Percentiles rank a stretch among this genome's conserved stretches.
Evolutionary conservation across 208 protist genomes (phyloP).

Genomic region (Blechomonas ayalai): DNA sequence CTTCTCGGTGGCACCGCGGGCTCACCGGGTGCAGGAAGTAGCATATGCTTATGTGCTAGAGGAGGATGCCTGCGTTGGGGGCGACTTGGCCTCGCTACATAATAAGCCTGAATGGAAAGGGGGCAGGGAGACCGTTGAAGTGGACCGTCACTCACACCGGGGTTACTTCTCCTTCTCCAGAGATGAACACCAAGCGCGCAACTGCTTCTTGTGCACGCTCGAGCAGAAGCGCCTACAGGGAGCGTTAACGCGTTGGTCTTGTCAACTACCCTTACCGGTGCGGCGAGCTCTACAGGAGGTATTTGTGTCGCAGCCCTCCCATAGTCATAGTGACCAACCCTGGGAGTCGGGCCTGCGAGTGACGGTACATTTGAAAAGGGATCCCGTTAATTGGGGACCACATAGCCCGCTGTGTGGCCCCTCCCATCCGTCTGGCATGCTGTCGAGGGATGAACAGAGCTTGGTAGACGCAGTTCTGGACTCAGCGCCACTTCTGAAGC

Average conservation of each 20-base stretch:
- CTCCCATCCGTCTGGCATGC: constrained; percentile 35
- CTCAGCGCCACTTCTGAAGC: constrained; percentile 35
- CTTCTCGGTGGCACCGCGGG: constrained; percentile 17
- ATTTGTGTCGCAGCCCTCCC: constrained; percentile 42
- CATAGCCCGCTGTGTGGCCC: constrained; percentile 58
- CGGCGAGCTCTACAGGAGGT: constrained; percentile 28
- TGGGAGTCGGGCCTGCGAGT: constrained; percentile 30
- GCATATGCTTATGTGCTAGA: constrained; percentile 25
- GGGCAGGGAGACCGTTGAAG: constrained; percentile 1
- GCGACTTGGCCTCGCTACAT: neutral
- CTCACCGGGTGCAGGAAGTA: constrained; percentile 38
- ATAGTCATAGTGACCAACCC: neutral
- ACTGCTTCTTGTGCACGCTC: constrained; percentile 53
- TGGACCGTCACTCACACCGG: neutral
- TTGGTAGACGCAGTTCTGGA: constrained; percentile 54
- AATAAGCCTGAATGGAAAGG: neutral
- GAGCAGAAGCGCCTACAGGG: constrained; percentile 67
- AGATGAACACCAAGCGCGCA: constrained; percentile 1
- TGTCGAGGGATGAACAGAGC: constrained; percentile 59
- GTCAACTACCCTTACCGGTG: constrained; percentile 24
- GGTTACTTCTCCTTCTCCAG: constrained; percentile 7
- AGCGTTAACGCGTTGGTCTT: constrained; percentile 46
- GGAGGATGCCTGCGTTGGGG: neutral
- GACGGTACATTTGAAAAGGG: constrained; percentile 32
- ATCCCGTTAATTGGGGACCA: constrained; percentile 25